Evolutionary conservation across 192 early-diverging fungal genomes (phyloP).

Genomic region (Linnemannia hyalina): DNA sequence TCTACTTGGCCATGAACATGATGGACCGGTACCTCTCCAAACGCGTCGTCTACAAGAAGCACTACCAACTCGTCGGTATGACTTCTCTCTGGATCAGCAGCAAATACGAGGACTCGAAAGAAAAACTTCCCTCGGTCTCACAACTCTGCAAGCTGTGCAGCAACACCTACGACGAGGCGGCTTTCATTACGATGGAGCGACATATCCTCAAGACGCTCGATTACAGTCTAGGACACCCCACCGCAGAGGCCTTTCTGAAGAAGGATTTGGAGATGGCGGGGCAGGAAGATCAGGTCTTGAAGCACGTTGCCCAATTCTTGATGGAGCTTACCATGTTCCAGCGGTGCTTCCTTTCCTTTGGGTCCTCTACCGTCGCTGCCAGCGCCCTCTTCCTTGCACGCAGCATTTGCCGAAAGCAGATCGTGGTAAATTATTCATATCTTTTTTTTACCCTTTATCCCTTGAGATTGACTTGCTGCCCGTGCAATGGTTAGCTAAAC

Average conservation of each 20-base stretch:
- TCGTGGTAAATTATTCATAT: slow-evolving; percentile 16
- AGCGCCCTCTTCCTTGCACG: slow-evolving; percentile 53
- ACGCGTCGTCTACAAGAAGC: slow-evolving; percentile 53
- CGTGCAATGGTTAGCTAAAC: background rate
- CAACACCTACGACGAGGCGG: slow-evolving; percentile 54
- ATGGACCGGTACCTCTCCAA: slow-evolving; percentile 63
- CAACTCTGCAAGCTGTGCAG: slow-evolving; percentile 56
- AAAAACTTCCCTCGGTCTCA: slow-evolving; percentile 49
- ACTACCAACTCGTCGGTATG: slow-evolving; percentile 58
- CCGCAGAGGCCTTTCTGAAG: slow-evolving; percentile 57
- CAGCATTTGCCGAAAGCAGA: slow-evolving; percentile 45
- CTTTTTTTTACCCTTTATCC: background rate
- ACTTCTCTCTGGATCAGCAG: slow-evolving; percentile 56
- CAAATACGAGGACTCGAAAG: slow-evolving; percentile 59
- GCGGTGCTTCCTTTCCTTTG: slow-evolving; percentile 54
- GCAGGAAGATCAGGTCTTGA: slow-evolving; percentile 28
- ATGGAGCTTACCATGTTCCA: slow-evolving; percentile 58
- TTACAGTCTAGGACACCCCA: slow-evolving; percentile 53
- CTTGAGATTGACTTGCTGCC: background rate
- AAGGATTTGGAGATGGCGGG: slow-evolving; percentile 49
- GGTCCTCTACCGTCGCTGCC: slow-evolving; percentile 55
- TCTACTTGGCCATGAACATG: slow-evolving; percentile 62
- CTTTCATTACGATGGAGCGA: slow-evolving; percentile 57
- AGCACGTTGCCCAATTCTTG: slow-evolving; percentile 56
- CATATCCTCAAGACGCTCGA: slow-evolving; percentile 58